A percentile compares a stretch with the other conserved stretches of the same genome.
Conservation (phyloP, 345 rosid genomes). For the Carallia brachiata region DNA sequence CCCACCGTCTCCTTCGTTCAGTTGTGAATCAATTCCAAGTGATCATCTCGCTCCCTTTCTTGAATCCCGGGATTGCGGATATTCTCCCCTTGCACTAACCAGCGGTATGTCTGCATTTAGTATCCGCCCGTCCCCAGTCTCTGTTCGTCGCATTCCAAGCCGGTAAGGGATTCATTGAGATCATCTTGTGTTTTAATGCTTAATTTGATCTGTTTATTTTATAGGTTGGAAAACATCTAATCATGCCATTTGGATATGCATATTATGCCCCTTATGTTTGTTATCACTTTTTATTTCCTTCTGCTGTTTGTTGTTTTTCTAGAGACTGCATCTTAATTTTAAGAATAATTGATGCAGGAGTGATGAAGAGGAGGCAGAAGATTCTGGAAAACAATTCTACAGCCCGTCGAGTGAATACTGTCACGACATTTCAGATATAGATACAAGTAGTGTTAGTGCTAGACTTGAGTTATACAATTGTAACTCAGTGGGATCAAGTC, state of each 20-base stretch:
- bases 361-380: constrained; percentile 71
- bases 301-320: neutral
- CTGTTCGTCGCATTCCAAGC: constrained; percentile 52
- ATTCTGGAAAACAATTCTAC: constrained; percentile 50
- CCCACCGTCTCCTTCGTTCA: constrained; percentile 48
- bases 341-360: constrained; percentile 48
- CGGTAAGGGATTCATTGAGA: constrained; percentile 40
- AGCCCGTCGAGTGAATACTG: constrained; percentile 67
- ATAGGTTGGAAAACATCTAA: neutral
- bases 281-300: neutral
- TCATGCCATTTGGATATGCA: neutral
- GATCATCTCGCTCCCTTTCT: constrained; percentile 45
- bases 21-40: constrained; percentile 33
- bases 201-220: neutral
- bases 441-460: constrained; percentile 77
- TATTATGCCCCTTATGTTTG: neutral
- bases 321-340: neutral
- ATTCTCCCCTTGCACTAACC: constrained; percentile 33
- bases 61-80: constrained; percentile 50
- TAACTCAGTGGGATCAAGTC: constrained; percentile 77
- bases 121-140: constrained; percentile 39
- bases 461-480: constrained; percentile 66
- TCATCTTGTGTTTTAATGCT: neutral
- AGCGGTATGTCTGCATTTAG: constrained; percentile 40
- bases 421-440: constrained; percentile 67